These are phyloP conservation scores for Corymbia citriodora DNA, from an alignment of 441 rosid genomes.

Conservation along the genomic window DNA sequence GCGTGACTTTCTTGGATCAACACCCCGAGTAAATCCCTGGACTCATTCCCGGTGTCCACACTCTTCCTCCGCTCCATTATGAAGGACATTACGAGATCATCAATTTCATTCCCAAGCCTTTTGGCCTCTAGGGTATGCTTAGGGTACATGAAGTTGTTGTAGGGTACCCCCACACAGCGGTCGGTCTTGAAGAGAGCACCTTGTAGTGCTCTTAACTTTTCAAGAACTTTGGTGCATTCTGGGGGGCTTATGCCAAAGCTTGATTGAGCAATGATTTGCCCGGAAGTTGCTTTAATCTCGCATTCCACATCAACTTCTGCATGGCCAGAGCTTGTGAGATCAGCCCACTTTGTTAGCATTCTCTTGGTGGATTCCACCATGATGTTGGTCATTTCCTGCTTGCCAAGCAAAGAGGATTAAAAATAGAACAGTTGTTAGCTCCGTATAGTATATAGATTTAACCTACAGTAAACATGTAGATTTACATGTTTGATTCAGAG, in stretches of 20 bases:
- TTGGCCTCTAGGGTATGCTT: slow-evolving; percentile 2
- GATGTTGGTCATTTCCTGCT: neutral
- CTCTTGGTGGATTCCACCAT: slow-evolving; percentile 8
- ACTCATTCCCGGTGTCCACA: neutral
- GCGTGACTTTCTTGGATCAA: slow-evolving; percentile 33
- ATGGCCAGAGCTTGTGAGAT: neutral
- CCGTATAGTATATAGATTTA: neutral
- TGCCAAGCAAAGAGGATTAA: neutral
- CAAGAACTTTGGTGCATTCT: neutral
- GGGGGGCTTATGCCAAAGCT: slow-evolving; percentile 3
- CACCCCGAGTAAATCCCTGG: slow-evolving; percentile 55
- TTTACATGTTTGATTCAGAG: neutral
- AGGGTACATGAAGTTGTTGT: neutral
- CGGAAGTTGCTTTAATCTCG: neutral
- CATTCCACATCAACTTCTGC: slow-evolving; percentile 9
- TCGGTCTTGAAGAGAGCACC: slow-evolving; percentile 6
- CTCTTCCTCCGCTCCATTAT: neutral
- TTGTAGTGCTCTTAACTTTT: slow-evolving; percentile 5
- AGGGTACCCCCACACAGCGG: slow-evolving; percentile 8
- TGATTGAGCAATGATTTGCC: slow-evolving; percentile 5
- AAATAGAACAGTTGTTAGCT: neutral
- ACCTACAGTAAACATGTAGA: neutral
- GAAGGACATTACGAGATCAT: neutral
- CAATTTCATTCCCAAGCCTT: slow-evolving; percentile 14
- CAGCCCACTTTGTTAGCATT: slow-evolving; percentile 1